A percentile compares a stretch with the other conserved stretches of the same genome.
phyloP scores from a whole-genome alignment of 2,329 filamentous ascomycete genomes.

The Stachybotrys chartarum region DNA sequence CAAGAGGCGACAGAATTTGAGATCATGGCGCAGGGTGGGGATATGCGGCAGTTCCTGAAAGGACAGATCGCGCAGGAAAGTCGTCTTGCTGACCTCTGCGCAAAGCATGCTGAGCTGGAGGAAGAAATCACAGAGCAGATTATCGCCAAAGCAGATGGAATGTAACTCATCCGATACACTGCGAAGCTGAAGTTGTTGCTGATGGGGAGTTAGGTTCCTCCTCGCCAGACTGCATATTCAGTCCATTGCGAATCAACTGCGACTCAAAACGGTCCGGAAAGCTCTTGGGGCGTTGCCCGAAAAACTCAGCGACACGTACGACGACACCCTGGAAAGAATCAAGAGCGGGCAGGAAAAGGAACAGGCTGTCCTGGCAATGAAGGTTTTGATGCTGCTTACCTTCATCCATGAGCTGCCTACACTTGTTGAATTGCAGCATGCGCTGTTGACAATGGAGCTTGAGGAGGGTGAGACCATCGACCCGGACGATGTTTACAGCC shows the following conservation, averaged over 20 bases:
- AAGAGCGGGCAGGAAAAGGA: neutral
- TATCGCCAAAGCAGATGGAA: neutral
- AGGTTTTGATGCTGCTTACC: neutral
- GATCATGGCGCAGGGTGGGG: neutral
- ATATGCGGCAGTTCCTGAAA: neutral
- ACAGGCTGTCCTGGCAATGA: neutral
- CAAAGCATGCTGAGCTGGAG: neutral
- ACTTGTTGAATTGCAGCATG: neutral
- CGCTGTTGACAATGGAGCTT: neutral
- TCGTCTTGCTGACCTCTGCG: neutral
- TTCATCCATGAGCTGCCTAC: neutral
- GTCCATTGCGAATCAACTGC: neutral
- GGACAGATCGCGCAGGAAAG: neutral
- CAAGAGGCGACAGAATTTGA: neutral
- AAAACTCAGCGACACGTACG: neutral
- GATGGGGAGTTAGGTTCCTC: neutral
- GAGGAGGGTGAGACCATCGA: neutral
- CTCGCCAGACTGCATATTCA: neutral
- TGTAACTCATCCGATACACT: neutral
- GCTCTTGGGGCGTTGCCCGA: neutral
- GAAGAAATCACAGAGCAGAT: neutral
- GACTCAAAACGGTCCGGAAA: neutral
- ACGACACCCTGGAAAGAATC: neutral
- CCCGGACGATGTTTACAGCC: neutral
- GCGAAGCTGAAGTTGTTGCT: neutral